These are phyloP conservation scores for Mesembryanthemum crystallinum DNA, from an alignment of 148 eudicot species.

Conservation along the genomic window DNA sequence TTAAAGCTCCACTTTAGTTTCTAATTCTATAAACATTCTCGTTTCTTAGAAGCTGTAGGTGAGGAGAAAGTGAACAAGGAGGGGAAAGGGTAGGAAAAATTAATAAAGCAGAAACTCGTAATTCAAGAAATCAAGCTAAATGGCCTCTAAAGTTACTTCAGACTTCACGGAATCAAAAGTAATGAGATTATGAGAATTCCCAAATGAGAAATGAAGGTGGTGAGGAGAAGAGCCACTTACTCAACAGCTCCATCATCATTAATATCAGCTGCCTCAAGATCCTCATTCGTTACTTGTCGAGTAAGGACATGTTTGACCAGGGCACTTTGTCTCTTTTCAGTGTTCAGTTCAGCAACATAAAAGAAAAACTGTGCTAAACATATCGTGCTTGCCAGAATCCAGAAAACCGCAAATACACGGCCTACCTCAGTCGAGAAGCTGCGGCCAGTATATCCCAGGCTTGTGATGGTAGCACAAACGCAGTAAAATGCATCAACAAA, in stretches of 20 bases:
- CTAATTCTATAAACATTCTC: too few species aligned
- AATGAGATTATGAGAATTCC: not conserved
- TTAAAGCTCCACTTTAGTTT: too few species aligned
- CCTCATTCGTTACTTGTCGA: conserved; percentile 48
- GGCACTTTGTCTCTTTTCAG: conserved; percentile 53
- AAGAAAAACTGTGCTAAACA: conserved; percentile 72
- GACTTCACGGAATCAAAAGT: not conserved
- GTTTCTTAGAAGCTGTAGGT: too few species aligned
- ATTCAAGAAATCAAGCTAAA: too few species aligned
- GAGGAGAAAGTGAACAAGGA: too few species aligned
- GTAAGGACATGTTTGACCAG: conserved; percentile 57
- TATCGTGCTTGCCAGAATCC: conserved; percentile 73
- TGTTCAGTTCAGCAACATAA: conserved; percentile 69
- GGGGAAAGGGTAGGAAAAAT: too few species aligned
- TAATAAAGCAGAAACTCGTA: too few species aligned
- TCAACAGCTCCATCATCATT: conserved; percentile 68
- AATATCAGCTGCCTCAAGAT: conserved; percentile 86
- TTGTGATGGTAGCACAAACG: conserved; percentile 76
- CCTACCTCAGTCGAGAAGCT: conserved; percentile 75
- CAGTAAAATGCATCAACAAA: conserved; percentile 77
- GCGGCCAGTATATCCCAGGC: conserved; percentile 80
- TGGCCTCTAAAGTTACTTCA: too few species aligned
- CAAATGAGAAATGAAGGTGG: not conserved
- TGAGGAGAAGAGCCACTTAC: conserved; percentile 36
- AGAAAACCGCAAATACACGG: conserved; percentile 69